Evolutionary conservation across 306 rosid species (phyloP), one percentile per base, ranked within the genome.

Genomic region (Bauhinia variegata): DNA sequence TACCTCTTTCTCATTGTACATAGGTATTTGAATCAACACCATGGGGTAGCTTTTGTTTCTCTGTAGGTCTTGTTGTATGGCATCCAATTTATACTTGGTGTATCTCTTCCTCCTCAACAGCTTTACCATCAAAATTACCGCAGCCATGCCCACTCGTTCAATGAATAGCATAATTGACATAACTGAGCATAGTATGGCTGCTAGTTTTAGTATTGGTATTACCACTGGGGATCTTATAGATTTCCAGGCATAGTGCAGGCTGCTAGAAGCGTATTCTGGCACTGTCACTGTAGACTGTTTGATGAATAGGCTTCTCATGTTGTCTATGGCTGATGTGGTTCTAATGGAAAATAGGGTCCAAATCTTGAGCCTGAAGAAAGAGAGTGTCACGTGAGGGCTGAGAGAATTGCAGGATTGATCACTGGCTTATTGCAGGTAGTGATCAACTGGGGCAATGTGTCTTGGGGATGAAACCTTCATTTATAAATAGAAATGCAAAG

Each of bases 1-100:
- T 75, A 85, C 86, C 89, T 85, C 89, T 79, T 79, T 85, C 81
- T 85, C 89, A 19, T 85, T 81, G 57, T 50, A 85, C 89, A 81
- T 81, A 6, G 86, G 89, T 55, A 81, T 85, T 72, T 85, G 86
- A 78, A 85, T 68, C 76, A 85, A 62, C 60, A 84, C 86, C 71
- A 15, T 51, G 12, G 89, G 86, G 59, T 68, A 73, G 78, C 34
- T 69, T 61, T 70, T 64, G 78, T 41, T 73, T 73, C 73, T 71
- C 79, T 81, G 81, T 36, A 78, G 55, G 58, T 60, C 73, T 56
- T 75, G 78, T 70, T 69, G 81, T 69, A 76, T 48, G 54, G 70
- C 75, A 11, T 81, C 80, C 77, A 78, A 67, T 23, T 79, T 85
- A 78, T 85, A 85, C 55, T 66, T 62, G 62, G 82, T 85, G 76